phyloP scores from a whole-genome alignment of 306 rosid genomes.

The Canavalia ensiformis region DNA sequence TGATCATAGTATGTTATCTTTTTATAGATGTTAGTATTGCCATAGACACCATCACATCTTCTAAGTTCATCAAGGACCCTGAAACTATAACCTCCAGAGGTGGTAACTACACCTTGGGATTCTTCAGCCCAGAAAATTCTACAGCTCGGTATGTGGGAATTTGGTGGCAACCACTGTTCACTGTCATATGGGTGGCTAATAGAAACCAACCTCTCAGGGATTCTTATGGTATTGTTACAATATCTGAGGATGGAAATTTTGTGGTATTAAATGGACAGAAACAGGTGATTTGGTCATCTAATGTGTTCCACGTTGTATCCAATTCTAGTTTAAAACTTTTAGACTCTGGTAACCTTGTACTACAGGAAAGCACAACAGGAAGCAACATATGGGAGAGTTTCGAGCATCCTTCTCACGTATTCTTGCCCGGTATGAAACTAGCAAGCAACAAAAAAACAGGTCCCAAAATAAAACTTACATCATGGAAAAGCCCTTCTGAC shows the following conservation, averaged over 20 bases:
- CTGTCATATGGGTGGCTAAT: conserved; percentile 62
- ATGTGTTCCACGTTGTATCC: neutral
- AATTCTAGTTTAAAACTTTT: conserved; percentile 19
- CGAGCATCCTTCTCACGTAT: conserved; percentile 40
- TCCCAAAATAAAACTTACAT: neutral
- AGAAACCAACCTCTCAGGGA: conserved; percentile 53
- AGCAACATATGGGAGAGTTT: conserved; percentile 51
- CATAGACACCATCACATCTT: conserved; percentile 18
- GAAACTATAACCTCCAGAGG: conserved; percentile 19
- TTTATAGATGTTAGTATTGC: neutral
- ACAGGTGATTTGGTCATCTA: conserved; percentile 48
- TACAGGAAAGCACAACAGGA: conserved; percentile 5
- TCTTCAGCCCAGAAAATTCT: conserved; percentile 57
- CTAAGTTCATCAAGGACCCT: conserved; percentile 38
- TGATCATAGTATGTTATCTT: neutral
- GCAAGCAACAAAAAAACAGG: neutral
- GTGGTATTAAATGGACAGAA: conserved; percentile 49
- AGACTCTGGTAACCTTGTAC: conserved; percentile 50
- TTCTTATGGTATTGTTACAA: conserved; percentile 42
- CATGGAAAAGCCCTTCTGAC: conserved; percentile 48
- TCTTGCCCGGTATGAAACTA: conserved; percentile 43
- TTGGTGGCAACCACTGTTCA: conserved; percentile 45
- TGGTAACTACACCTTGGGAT: conserved; percentile 54
- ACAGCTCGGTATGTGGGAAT: conserved; percentile 51
- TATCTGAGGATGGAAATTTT: conserved; percentile 51